Evolutionary conservation across 73 alveolate species (phyloP), one percentile per base, ranked within the genome.

Genomic region (Blepharisma stoltei): DNA sequence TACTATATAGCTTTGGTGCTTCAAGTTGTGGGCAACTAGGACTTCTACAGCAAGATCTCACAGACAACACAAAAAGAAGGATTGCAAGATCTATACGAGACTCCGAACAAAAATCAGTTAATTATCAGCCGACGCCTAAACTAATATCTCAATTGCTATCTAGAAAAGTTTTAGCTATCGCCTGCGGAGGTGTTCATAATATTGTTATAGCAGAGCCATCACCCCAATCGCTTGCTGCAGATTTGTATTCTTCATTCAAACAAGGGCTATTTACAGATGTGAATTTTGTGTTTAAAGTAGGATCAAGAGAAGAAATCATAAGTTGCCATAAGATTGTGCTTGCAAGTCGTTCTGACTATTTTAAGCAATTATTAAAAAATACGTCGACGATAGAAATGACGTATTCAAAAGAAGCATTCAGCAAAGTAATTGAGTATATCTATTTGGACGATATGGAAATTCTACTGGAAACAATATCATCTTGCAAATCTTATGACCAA

Each of bases 1-100:
- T 71, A 71, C 60, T 88, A n/a, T 92, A 90, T 83, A 66, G 93
- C 9, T 92, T 92, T 81, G 98, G 98, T 6, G 96, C 95, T 32
- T 81, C 88, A 70, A 68, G 92, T 49, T 87, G 93, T 45, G 96
- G 95, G 1, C 85, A 91, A 60, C 78, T 88, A n/a, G 97, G 96
- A 7, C 53, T 55, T 77, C 53, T 21, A 6, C 11, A 81, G 55
- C 45, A 45, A 44, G 41, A 32, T 32, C 11, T 73, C 70, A 78
- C 44, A 81, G 76, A 69, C 21, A 47, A 69, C 14, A 9, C 65
- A 69, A 69, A 44, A 69, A 53, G n/a, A 14, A n/a, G 41, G 21
- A 37, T 60, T 60, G 46, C 73, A 9, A 23, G 65, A 9, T 69
- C 14, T 69, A 11, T 14, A 1, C 0, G 55, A 1, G 79, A 69